Conservation (phyloP, 208 protist genomes). For the Acanthamoeba triangularis region DNA sequence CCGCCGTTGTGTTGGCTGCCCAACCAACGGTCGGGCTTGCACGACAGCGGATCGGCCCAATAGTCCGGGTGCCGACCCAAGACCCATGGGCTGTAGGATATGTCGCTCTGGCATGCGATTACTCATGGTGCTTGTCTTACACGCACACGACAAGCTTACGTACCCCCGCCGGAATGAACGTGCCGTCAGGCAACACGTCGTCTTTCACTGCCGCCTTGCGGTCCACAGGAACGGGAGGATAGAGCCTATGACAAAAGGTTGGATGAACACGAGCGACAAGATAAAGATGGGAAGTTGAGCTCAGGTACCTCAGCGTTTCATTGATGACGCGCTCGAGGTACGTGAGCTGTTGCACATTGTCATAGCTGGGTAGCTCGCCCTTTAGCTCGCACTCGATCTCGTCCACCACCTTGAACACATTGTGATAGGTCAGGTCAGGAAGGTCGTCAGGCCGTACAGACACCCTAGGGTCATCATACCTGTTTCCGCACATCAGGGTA, state of each 20-base stretch:
- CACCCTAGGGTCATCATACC: too few relatives aligned
- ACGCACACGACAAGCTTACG: too few relatives aligned
- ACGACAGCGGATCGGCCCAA: neutral
- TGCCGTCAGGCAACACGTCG: constrained; percentile 10
- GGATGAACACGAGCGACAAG: too few relatives aligned
- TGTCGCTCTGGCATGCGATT: neutral
- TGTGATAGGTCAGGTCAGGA: too few relatives aligned
- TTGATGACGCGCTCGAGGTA: neutral
- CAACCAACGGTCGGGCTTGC: constrained; percentile 8
- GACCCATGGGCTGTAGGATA: neutral
- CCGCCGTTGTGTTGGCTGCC: neutral
- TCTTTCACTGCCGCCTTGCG: neutral
- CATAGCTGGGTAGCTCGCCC: neutral
- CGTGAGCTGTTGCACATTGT: constrained; percentile 18
- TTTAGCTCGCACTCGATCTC: neutral
- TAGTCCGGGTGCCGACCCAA: constrained; percentile 17
- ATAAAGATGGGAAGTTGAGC: too few relatives aligned
- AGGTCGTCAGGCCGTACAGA: too few relatives aligned
- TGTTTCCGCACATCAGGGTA: neutral
- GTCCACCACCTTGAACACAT: neutral
- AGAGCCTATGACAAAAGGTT: too few relatives aligned
- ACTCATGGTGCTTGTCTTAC: too few relatives aligned
- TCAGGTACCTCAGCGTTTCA: too few relatives aligned
- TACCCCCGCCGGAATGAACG: neutral
- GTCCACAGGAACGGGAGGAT: constrained; percentile 36